These are phyloP conservation scores for Neurospora terricola DNA, from an alignment of 495 filamentous ascomycete species.

Conservation along the genomic window DNA sequence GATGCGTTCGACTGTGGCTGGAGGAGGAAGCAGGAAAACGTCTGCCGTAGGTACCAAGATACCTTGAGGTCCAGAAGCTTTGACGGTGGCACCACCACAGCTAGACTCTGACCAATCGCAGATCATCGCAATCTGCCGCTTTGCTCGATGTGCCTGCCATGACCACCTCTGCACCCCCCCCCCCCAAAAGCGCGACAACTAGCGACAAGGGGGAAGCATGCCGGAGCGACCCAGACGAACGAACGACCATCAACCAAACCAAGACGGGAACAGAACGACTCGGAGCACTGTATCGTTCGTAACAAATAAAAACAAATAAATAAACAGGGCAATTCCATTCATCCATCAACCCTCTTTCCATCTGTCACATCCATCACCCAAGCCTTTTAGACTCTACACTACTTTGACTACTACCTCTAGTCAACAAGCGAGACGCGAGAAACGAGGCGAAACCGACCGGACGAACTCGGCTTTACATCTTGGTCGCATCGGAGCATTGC, in stretches of 20 bases:
- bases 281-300: neutral
- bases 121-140: neutral
- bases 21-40: neutral
- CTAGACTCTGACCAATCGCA: neutral
- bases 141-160: neutral
- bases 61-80: neutral
- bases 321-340: neutral
- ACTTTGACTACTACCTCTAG: neutral
- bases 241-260: neutral
- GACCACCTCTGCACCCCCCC: neutral
- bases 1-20: too few relatives aligned
- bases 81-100: neutral
- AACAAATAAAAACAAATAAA: neutral
- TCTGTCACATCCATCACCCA: neutral
- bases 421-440: neutral
- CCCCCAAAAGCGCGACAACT: neutral
- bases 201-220: neutral
- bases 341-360: neutral
- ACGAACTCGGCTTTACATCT: neutral
- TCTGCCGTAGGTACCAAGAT: neutral
- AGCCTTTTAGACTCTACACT: neutral
- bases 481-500: neutral
- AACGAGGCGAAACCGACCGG: neutral
- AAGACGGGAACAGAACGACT: neutral
- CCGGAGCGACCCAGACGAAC: neutral